Base-by-base conservation (phyloP, 805 yeast genomes). In the Pichia insulana region DNA sequence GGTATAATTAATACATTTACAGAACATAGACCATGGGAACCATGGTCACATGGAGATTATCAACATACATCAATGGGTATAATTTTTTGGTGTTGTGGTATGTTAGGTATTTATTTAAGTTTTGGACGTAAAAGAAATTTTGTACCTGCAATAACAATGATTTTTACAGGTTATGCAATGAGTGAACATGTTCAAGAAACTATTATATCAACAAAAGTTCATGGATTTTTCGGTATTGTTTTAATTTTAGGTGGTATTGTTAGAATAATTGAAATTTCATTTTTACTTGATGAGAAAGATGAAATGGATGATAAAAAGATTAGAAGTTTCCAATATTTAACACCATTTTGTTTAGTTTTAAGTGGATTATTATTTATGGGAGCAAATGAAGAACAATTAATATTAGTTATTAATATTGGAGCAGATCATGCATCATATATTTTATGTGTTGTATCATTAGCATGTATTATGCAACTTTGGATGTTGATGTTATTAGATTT, bases 41-140 rank as follows among this genome's bases (percentile, higher is more conserved):
- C 69, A 8, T 90, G 97, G 97, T 72, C 76, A 34, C 94, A 84
- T 68, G 92, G 95, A 9, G 97, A 88, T 61, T 86, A 82, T 59
- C 96, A 89, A 65, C 97, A 89, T 61, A 89, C 97, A 0, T 76
- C 92, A 17, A 87, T 90, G 96, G 97, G 97, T 1, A 83, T 90
- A 43, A 73, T 90, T 26, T 90, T 97, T 95, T 88, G 96, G 94
- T 76, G 86, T 39, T 94, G 95, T 43, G 97, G 97, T 7, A 65
- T 88, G 50, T 62, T 88, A 20, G 97, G 97, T 1, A 70, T 90
- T 46, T 83, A 74, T 62, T 63, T 89, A 44, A 74, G 94, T 2
- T 67, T 85, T 56, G 75, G 76, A 40, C 78, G 82, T 36, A 67
- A 69, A 45, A 72, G 96, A 51, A 73, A 83, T 30, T 83, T 79